Evolutionary conservation across 2,329 filamentous ascomycete genomes (phyloP).

Genomic region (Alternaria triticimaculans): DNA sequence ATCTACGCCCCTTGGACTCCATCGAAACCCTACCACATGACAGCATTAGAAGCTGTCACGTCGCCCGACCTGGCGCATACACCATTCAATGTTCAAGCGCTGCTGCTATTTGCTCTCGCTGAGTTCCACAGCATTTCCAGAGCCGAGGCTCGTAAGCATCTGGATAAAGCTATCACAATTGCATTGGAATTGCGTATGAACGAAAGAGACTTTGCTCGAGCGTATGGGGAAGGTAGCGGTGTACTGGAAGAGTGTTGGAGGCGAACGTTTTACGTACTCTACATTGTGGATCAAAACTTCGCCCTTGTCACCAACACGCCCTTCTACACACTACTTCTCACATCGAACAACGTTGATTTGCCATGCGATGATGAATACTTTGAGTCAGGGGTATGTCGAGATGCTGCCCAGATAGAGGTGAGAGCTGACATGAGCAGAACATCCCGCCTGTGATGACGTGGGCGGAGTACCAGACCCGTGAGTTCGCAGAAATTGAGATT

Average conservation of each 20-base stretch:
- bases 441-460: slow-evolving; percentile 57
- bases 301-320: slow-evolving; percentile 77
- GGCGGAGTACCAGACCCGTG: slow-evolving; percentile 74
- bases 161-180: slow-evolving; percentile 70
- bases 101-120: slow-evolving; percentile 76
- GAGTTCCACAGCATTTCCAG: slow-evolving; percentile 79
- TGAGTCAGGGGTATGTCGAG: slow-evolving; percentile 38
- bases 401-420: background rate
- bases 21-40: slow-evolving; percentile 34
- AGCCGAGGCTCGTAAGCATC: slow-evolving; percentile 69
- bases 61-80: slow-evolving; percentile 27
- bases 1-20: slow-evolving; percentile 42
- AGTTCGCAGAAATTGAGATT: slow-evolving; percentile 73
- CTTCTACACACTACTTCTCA: slow-evolving; percentile 68
- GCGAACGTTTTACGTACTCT: slow-evolving; percentile 86
- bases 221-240: slow-evolving; percentile 67
- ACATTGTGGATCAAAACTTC: slow-evolving; percentile 78
- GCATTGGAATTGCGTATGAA: slow-evolving; percentile 82
- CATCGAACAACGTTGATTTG: slow-evolving; percentile 70
- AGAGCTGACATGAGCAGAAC: slow-evolving; percentile 23
- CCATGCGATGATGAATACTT: slow-evolving; percentile 83
- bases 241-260: slow-evolving; percentile 83
- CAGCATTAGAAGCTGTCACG: slow-evolving; percentile 28
- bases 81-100: slow-evolving; percentile 72
- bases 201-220: slow-evolving; percentile 68